These are phyloP conservation scores for Populus simonii DNA, from an alignment of 345 rosid genomes.

Conservation along the genomic window DNA sequence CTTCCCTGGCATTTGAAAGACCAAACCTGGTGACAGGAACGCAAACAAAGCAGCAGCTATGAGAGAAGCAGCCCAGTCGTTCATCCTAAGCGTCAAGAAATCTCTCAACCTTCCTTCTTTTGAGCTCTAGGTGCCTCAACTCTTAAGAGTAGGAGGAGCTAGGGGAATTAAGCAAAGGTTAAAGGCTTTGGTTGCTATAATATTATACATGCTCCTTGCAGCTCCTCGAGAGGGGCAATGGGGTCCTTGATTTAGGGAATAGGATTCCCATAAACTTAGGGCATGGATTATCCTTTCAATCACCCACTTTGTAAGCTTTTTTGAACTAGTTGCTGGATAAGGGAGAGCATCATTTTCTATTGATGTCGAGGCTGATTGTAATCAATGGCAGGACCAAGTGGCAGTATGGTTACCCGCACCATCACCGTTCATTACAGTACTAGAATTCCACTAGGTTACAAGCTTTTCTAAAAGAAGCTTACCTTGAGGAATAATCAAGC, in stretches of 20 bases:
- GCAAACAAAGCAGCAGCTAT: slow-evolving; percentile 88
- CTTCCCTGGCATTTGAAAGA: slow-evolving; percentile 74
- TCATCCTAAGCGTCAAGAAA: slow-evolving; percentile 26
- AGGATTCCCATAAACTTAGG: slow-evolving; percentile 24
- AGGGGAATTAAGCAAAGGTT: background rate
- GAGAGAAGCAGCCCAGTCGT: slow-evolving; percentile 87
- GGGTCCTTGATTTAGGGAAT: slow-evolving; percentile 5
- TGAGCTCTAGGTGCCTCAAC: background rate
- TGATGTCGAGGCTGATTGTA: background rate
- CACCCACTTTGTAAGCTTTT: background rate
- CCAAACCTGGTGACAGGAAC: slow-evolving; percentile 67
- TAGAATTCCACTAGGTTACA: background rate
- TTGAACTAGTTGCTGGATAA: slow-evolving; percentile 2
- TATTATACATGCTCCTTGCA: background rate
- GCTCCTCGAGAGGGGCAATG: no score
- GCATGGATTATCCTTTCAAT: background rate
- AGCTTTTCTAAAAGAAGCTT: background rate
- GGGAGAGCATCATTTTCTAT: slow-evolving; percentile 20
- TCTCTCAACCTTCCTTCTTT: no score
- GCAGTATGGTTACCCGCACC: slow-evolving; percentile 3
- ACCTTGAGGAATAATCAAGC: background rate
- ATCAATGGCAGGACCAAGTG: background rate
- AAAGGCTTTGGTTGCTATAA: background rate
- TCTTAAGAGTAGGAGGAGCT: background rate
- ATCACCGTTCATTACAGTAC: slow-evolving; percentile 11